Evolutionary conservation across 2,329 filamentous ascomycete genomes (phyloP), one percentile per base, ranked within the genome.

Genomic region (Parastagonospora nodorum): DNA sequence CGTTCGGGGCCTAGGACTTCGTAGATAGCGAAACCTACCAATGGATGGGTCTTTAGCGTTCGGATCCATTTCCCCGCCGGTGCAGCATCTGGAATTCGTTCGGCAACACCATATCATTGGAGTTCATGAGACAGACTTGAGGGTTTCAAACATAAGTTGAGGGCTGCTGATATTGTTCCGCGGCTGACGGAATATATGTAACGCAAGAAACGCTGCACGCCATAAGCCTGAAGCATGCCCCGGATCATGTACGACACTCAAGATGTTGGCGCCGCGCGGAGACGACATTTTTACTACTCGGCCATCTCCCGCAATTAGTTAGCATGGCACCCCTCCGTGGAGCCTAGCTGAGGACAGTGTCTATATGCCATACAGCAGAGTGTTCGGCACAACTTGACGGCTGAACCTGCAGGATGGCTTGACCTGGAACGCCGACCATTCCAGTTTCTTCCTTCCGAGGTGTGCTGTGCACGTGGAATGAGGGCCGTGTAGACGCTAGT

Each of bases 391-490:
- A 14, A 24, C 42, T 10, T 5, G 9, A 27, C 15, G 24, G 42
- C 24, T 44, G 24, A 14, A 32, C 12, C 31, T 36, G 42, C 42
- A 44, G 31, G 28, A n/a, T 24, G 14, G 8, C n/a, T 27, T 12
- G 42, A 44, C 31, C 29, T 24, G 49, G 32, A 35, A 39, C 45
- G 30, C 43, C 41, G 33, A 40, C 24, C 28, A 45, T 19, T 40
- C 29, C 33, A 41, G 40, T 36, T 47, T 36, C 45, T 38, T 39
- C 29, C 16, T 48, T 2, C 45, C 31, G 19, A n/a, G 36, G 48
- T 37, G 38, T 31, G n/a, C 29, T 32, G 14, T 49, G 48, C 56
- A 59, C 58, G 51, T 59, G 56, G 56, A 33, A 44, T 37, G 42
- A 45, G 45, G 42, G 42, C 48, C 53, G 47, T 50, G 45, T 55